phyloP scores from a whole-genome alignment of 345 rosid species.

The Camelina sativa region DNA sequence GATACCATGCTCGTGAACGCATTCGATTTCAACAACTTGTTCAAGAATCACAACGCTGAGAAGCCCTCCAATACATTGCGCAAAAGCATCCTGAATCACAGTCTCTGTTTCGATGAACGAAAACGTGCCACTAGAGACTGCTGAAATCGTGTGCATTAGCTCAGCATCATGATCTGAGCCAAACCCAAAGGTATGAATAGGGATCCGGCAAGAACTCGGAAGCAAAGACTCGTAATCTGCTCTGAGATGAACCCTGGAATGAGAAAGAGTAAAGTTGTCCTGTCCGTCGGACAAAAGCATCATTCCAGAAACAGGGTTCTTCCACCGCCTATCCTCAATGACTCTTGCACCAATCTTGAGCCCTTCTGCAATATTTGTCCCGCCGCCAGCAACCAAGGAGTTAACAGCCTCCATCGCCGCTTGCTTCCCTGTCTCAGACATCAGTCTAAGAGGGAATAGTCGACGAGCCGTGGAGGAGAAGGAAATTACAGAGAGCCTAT shows the following conservation, averaged over 20 bases:
- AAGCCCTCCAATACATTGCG: slow-evolving; percentile 97
- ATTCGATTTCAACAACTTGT: slow-evolving; percentile 59
- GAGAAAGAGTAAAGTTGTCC: slow-evolving; percentile 64
- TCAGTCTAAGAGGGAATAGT: slow-evolving; percentile 72
- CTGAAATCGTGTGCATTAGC: slow-evolving; percentile 82
- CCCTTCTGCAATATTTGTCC: slow-evolving; percentile 94
- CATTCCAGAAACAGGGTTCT: slow-evolving; percentile 80
- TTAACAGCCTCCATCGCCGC: slow-evolving; percentile 77
- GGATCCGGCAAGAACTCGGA: slow-evolving; percentile 57
- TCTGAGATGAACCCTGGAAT: slow-evolving; percentile 40
- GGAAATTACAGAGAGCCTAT: slow-evolving; percentile 84
- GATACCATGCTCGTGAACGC: slow-evolving; percentile 51
- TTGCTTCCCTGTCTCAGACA: slow-evolving; percentile 75
- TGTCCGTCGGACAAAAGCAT: slow-evolving; percentile 91
- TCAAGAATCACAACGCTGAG: slow-evolving; percentile 87
- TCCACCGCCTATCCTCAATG: slow-evolving; percentile 68
- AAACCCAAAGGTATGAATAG: slow-evolving; percentile 91
- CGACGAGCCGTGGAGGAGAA: slow-evolving; percentile 85
- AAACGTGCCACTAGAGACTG: slow-evolving; percentile 84
- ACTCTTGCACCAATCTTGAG: slow-evolving; percentile 80
- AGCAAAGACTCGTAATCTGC: slow-evolving; percentile 64
- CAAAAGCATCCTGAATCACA: slow-evolving; percentile 93
- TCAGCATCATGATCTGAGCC: slow-evolving; percentile 91
- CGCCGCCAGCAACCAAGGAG: slow-evolving; percentile 72
- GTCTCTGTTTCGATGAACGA: slow-evolving; percentile 88